Evolutionary conservation across 306 rosid genomes (phyloP).

Genomic region (Quercus variabilis): DNA sequence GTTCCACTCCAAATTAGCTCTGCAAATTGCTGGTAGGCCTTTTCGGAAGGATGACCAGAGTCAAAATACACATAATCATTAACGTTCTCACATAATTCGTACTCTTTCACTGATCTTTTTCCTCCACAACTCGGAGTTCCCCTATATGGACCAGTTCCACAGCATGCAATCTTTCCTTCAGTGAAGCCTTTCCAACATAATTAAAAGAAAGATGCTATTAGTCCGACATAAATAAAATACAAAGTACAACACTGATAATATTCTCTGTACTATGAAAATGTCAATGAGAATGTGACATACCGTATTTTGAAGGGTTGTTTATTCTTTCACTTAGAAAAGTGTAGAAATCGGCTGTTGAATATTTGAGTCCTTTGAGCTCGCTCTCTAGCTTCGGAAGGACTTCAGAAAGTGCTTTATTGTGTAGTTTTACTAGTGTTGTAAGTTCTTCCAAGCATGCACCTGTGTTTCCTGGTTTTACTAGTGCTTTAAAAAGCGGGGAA

Average conservation of each 20-base stretch:
- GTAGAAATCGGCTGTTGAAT: background rate
- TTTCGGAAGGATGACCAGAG: conserved; percentile 35
- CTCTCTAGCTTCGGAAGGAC: conserved; percentile 13
- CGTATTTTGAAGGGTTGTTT: background rate
- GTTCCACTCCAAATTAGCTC: conserved; percentile 35
- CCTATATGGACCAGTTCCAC: conserved; percentile 46
- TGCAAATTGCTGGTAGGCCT: conserved; percentile 28
- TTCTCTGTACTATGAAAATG: background rate
- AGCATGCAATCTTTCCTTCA: conserved; percentile 41
- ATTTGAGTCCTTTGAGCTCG: background rate
- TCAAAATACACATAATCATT: conserved; percentile 39
- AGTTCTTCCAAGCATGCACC: conserved; percentile 22
- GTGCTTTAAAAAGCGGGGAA: conserved; percentile 6
- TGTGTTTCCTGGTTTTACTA: background rate
- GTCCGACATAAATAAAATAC: too few species aligned
- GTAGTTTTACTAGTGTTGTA: conserved; percentile 21
- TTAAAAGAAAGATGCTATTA: background rate
- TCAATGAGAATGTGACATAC: background rate
- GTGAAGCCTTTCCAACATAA: conserved; percentile 26
- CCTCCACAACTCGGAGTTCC: conserved; percentile 47
- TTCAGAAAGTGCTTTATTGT: conserved; percentile 14
- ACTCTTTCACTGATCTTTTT: conserved; percentile 24
- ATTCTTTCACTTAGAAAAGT: background rate
- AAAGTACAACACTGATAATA: too few species aligned
- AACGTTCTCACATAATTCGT: conserved; percentile 28